Percentiles rank a stretch among this genome's conserved stretches.
Evolutionary conservation across 176 grass and related monocot genomes (phyloP).

Genomic region (Triticum urartu): DNA sequence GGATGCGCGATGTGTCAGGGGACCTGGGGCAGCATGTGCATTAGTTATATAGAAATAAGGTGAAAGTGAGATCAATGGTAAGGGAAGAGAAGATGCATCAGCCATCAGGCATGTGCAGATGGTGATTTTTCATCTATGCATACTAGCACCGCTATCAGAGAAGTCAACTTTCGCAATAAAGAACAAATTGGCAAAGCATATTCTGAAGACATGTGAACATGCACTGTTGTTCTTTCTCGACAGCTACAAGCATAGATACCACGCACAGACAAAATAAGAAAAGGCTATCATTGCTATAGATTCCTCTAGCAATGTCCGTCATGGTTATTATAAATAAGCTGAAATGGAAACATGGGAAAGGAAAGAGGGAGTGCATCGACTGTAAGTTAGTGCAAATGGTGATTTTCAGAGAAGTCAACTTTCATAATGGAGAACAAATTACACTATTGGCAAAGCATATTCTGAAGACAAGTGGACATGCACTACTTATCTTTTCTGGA

Average conservation of each 20-base stretch:
- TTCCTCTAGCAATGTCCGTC: constrained; percentile 18
- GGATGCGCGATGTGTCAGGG: constrained; percentile 70
- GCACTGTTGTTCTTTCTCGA: neutral
- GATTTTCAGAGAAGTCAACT: neutral
- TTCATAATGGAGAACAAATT: neutral
- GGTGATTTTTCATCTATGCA: neutral
- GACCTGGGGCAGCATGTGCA: constrained; percentile 48
- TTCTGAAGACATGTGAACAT: neutral
- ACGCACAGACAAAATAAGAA: neutral
- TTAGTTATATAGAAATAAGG: neutral
- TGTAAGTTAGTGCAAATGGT: too few relatives aligned
- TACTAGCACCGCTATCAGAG: neutral
- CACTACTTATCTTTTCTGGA: neutral
- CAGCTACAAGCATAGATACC: neutral
- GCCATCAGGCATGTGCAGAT: neutral
- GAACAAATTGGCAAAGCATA: constrained; percentile 10
- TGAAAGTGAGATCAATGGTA: neutral
- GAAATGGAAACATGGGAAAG: too few relatives aligned
- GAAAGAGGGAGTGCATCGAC: too few relatives aligned
- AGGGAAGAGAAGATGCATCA: neutral
- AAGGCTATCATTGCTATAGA: neutral
- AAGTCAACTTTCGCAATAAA: neutral
- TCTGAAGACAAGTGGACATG: neutral
- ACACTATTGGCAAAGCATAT: constrained; percentile 19
- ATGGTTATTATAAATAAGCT: too few relatives aligned